Percentiles rank a stretch among this genome's conserved stretches.
These are phyloP conservation scores for Albugo laibachii DNA, from an alignment of 352 stramenopile genomes.

Conservation along the genomic window DNA sequence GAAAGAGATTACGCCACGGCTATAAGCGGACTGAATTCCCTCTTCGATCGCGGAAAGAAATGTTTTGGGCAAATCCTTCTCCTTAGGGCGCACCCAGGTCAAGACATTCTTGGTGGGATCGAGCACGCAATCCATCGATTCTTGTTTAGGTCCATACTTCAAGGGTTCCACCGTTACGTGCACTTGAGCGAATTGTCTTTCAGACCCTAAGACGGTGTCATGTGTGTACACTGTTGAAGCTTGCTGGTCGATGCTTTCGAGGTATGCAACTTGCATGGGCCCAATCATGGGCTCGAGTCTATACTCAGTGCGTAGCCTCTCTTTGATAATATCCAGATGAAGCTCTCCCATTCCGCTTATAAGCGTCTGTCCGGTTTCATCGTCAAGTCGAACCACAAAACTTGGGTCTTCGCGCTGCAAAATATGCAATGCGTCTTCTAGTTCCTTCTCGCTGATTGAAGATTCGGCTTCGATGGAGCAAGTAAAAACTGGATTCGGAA, in stretches of 20 bases:
- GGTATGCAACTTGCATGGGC: slow-evolving; percentile 79
- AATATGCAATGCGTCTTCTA: slow-evolving; percentile 64
- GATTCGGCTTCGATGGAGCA: slow-evolving; percentile 81
- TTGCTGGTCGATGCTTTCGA: slow-evolving; percentile 55
- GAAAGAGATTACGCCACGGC: slow-evolving; percentile 30
- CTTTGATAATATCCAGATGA: slow-evolving; percentile 86
- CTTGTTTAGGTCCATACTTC: slow-evolving; percentile 9
- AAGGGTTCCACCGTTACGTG: slow-evolving; percentile 25
- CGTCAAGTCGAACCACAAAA: slow-evolving; percentile 88
- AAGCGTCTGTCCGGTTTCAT: slow-evolving; percentile 95
- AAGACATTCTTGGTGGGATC: slow-evolving; percentile 28
- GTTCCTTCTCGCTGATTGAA: slow-evolving; percentile 60
- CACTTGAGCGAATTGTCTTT: slow-evolving; percentile 55
- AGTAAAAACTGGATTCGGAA: slow-evolving; percentile 78
- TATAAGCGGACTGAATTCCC: slow-evolving; percentile 29
- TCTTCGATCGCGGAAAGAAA: slow-evolving; percentile 51
- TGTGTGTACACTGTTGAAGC: slow-evolving; percentile 24
- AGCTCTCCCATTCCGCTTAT: slow-evolving; percentile 92
- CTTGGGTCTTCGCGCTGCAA: slow-evolving; percentile 90
- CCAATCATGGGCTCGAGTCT: slow-evolving; percentile 69
- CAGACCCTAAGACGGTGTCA: slow-evolving; percentile 42
- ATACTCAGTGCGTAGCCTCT: slow-evolving; percentile 81
- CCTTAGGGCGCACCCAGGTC: slow-evolving; percentile 22
- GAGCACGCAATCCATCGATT: slow-evolving; percentile 7
- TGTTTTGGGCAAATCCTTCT: slow-evolving; percentile 38